A percentile compares a stretch with the other conserved stretches of the same genome.
These are phyloP conservation scores for Echium plantagineum DNA, from an alignment of 257 asterid species.

Conservation along the genomic window DNA sequence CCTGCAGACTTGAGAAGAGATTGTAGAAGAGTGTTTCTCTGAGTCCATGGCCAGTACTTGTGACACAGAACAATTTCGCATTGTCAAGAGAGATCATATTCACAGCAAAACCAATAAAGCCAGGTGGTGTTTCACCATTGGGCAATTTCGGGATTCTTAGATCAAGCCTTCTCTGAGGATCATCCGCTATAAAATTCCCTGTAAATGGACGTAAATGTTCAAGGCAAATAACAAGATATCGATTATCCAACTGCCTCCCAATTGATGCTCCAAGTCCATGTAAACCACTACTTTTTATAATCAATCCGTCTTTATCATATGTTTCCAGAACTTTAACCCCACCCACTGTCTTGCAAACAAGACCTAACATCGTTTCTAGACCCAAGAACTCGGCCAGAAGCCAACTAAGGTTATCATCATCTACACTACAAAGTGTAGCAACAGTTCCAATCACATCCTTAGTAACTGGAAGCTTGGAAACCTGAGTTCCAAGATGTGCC, in stretches of 20 bases:
- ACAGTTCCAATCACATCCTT: constrained; percentile 66
- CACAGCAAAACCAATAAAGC: constrained; percentile 91
- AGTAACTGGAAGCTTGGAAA: constrained; percentile 26
- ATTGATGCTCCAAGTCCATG: constrained; percentile 45
- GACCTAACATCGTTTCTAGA: constrained; percentile 58
- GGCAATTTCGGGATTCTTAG: constrained; percentile 48
- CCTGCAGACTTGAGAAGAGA: constrained; percentile 68
- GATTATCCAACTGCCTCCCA: constrained; percentile 41
- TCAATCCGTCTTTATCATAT: constrained; percentile 44
- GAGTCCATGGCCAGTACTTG: constrained; percentile 40
- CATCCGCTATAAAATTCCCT: constrained; percentile 55
- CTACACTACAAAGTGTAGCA: constrained; percentile 64
- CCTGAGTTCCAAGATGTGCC: constrained; percentile 31
- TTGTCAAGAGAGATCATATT: constrained; percentile 64
- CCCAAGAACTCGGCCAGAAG: constrained; percentile 68
- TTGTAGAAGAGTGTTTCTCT: constrained; percentile 81
- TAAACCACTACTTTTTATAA: constrained; percentile 39
- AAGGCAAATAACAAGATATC: constrained; percentile 57
- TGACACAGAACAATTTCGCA: constrained; percentile 22
- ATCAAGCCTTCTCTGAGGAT: constrained; percentile 70
- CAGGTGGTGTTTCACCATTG: constrained; percentile 60
- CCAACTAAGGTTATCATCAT: constrained; percentile 62
- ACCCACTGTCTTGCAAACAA: constrained; percentile 62
- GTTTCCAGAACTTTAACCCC: constrained; percentile 59
- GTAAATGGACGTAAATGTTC: constrained; percentile 55